Conservation (phyloP, 768 basidiomycete genomes). For the Daedaleopsis sinensis region DNA sequence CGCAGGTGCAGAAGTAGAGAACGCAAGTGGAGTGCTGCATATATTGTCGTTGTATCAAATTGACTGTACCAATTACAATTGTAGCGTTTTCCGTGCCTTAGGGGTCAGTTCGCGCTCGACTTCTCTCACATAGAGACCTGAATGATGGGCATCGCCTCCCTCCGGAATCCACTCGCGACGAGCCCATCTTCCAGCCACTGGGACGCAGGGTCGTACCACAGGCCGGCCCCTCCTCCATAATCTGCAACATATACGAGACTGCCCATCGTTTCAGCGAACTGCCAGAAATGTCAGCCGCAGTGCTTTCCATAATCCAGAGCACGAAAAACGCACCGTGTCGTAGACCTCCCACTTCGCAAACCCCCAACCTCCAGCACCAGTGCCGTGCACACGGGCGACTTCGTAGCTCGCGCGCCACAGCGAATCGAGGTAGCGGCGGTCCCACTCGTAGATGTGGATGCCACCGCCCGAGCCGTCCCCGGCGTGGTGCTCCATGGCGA, state of each 20-base stretch:
- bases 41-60: neutral
- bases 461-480: neutral
- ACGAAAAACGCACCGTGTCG: slow-evolving; percentile 49
- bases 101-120: no score
- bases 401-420: neutral
- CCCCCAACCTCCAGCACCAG: slow-evolving; percentile 35
- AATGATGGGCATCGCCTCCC: neutral
- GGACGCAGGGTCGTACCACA: neutral
- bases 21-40: slow-evolving; percentile 36
- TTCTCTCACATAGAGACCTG: neutral
- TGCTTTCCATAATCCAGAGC: neutral
- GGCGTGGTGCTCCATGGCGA: neutral
- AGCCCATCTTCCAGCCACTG: neutral
- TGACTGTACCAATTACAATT: neutral
- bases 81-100: neutral
- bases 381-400: neutral
- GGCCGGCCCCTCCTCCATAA: neutral
- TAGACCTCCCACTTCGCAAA: slow-evolving; percentile 59
- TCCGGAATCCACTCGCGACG: neutral
- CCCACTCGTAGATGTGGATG: neutral
- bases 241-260: neutral
- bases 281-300: neutral
- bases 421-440: neutral
- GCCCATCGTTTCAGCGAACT: neutral
- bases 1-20: slow-evolving; percentile 48